These are phyloP conservation scores for Bondarzewia mesenterica DNA, from an alignment of 1,284 basidiomycete genomes.

Conservation along the genomic window DNA sequence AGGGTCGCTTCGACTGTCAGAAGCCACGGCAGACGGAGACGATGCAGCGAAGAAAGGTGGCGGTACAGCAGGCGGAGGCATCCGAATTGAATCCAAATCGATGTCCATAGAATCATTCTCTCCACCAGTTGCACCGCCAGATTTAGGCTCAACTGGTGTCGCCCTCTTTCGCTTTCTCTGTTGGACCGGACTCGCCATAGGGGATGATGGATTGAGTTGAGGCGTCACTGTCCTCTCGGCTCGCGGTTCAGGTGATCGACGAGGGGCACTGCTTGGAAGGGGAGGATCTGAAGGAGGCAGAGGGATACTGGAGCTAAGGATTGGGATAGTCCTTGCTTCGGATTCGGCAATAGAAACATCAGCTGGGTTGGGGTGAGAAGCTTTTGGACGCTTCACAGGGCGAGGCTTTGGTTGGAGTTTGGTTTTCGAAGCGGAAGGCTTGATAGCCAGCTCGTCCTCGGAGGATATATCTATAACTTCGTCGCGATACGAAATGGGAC, in stretches of 20 bases:
- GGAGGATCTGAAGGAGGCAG: conserved; percentile 26
- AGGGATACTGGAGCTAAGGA: conserved; percentile 22
- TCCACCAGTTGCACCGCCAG: conserved; percentile 7
- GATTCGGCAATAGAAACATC: conserved; percentile 14
- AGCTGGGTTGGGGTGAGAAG: conserved; percentile 2
- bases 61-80: conserved; percentile 9
- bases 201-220: conserved; percentile 18
- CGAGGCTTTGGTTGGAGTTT: conserved; percentile 7
- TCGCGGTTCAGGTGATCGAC: conserved; percentile 2
- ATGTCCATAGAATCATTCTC: conserved; percentile 1
- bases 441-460: conserved; percentile 18
- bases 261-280: conserved; percentile 6
- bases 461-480: conserved; percentile 25
- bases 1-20: neutral
- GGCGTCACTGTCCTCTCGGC: neutral
- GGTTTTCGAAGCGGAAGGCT: conserved; percentile 1
- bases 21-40: conserved; percentile 7
- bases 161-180: conserved; percentile 19
- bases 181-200: conserved; percentile 15
- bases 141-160: conserved; percentile 4
- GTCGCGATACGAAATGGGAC: neutral
- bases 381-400: conserved; percentile 13
- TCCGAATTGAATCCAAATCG: neutral
- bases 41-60: conserved; percentile 14
- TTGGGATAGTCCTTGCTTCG: conserved; percentile 18